Conservation (phyloP, 176 grass and related monocot species). For the Avena insularis region DNA sequence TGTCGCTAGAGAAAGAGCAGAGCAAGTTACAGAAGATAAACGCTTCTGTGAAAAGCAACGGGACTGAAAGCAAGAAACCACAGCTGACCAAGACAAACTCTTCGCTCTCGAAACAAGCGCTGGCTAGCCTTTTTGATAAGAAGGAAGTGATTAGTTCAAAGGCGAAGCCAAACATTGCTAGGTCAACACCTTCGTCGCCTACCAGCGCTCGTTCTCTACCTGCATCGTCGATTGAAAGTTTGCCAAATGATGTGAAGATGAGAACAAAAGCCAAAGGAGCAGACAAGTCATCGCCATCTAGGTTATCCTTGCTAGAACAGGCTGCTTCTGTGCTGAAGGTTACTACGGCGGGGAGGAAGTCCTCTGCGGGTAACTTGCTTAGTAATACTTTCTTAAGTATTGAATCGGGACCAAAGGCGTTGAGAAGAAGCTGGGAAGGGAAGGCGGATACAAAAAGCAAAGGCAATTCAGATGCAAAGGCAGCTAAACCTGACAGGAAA, state of each 20-base stretch:
- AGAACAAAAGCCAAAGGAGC: slow-evolving; percentile 58
- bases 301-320: slow-evolving; percentile 62
- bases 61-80: slow-evolving; percentile 54
- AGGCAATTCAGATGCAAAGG: slow-evolving; percentile 59
- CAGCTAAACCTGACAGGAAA: slow-evolving; percentile 62
- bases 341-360: slow-evolving; percentile 71
- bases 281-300: slow-evolving; percentile 55
- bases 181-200: slow-evolving; percentile 70
- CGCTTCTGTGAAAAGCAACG: slow-evolving; percentile 54
- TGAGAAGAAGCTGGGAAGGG: slow-evolving; percentile 87
- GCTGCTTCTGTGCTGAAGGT: slow-evolving; percentile 82
- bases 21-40: slow-evolving; percentile 61
- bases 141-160: slow-evolving; percentile 46
- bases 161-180: slow-evolving; percentile 48
- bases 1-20: slow-evolving; percentile 66
- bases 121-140: slow-evolving; percentile 51
- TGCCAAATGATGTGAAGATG: slow-evolving; percentile 84
- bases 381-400: slow-evolving; percentile 50
- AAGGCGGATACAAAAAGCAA: slow-evolving; percentile 53
- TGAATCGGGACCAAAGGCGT: slow-evolving; percentile 63
- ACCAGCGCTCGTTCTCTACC: slow-evolving; percentile 89
- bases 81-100: slow-evolving; percentile 59
- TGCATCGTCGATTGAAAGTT: slow-evolving; percentile 64
- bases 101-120: slow-evolving; percentile 49
- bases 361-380: slow-evolving; percentile 60